Base-by-base conservation (phyloP, 805 yeast species). In the Nakazawaea sp. region DNA sequence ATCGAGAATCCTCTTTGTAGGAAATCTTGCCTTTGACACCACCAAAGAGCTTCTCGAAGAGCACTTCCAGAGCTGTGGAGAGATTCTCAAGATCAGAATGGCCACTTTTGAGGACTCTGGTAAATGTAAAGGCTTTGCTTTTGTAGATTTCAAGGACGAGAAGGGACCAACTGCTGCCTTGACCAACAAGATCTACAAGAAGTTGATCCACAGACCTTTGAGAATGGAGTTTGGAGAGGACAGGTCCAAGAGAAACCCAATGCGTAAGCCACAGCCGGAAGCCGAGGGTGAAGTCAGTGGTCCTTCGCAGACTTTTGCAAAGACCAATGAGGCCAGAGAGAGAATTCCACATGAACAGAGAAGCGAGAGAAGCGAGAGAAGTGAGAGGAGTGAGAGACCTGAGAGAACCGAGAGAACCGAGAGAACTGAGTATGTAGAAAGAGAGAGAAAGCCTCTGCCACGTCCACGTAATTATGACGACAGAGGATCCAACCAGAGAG, bases 101-200 rank as follows among this genome's bases (percentile, higher is more conserved):
- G 97, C 97, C 3, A 89, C 98, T n/a, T 90, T 90, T 60, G 88
- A 92, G 61, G 98, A 90, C 55, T 66, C 83, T 35, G 97, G 97
- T 1, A 90, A 89, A 55, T 90, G 97, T 66, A 92, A 92, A 59
- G 97, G 97, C 2, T 90, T 90, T 64, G 88, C 96, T 1, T 90
- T 92, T 52, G 64, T 90, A 25, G 97, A 90, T 58, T 90, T 89
- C 62, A 73, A 66, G 44, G 80, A 78, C 45, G 85, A 81, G 45
- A 77, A 73, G 27, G 89, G 92, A 7, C 89, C 96, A 21, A 83
- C 92, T 1, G 68, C 68, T 26, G 97, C 97, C 1, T 64, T 92
- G 44, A 76, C 72, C 47, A 90, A 86, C 45, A 80, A 76, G 56
- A 50, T 70, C 24, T 77, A 84, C 47, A 72, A 73, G 50, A 74